Base-by-base conservation (phyloP, 2,329 filamentous ascomycete genomes). In the Ceratocystis harringtonii region DNA sequence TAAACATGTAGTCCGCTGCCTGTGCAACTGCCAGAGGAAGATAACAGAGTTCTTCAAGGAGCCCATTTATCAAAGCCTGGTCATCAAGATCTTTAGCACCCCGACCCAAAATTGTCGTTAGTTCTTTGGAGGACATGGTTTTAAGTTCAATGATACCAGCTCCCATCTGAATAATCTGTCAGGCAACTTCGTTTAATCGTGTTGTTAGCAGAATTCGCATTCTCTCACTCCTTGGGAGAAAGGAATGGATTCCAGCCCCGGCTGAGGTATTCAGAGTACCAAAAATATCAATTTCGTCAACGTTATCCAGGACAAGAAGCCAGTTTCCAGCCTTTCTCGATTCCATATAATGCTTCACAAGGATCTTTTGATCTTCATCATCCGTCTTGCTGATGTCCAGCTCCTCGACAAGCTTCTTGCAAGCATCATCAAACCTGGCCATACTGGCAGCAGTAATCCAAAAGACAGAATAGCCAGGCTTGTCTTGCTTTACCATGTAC, bases 251-350 rank as follows among this genome's bases (percentile, higher is more conserved):
- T 22, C 52, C 17, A 36, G 10, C 6, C 22, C 36, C 25, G 50
- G 8, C 22, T 10, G 7, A 12, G 32, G 32, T 36, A 36, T 36
- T 36, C 66, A 45, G 7, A 66, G 12, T 5, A 12, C 19, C 22
- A 0, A 15, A 25, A 5, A 28, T 28, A 2, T 28, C 25, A 25
- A 28, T 57, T 41, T 72, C 70, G 45, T 72, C 70, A 6, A 69
- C 69, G 19, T 70, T 71, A 32, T 72, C 71, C 4, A 71, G 10
- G 5, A 72, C 52, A 0, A 72, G 67, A 32, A 72, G 64, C 71
- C 71, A 72, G 2, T 63, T 66, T 2, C 69, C 70, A 1, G 69
- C 67, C 1, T 57, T 36, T n/a, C 68, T 61, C 1, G 66, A 69
- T 64, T 68, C 69, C 0, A 72, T 64, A 30, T 70, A 52, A 5